Conservation (phyloP, 1,284 basidiomycete genomes). For the Ustilago shanxiensis region DNA sequence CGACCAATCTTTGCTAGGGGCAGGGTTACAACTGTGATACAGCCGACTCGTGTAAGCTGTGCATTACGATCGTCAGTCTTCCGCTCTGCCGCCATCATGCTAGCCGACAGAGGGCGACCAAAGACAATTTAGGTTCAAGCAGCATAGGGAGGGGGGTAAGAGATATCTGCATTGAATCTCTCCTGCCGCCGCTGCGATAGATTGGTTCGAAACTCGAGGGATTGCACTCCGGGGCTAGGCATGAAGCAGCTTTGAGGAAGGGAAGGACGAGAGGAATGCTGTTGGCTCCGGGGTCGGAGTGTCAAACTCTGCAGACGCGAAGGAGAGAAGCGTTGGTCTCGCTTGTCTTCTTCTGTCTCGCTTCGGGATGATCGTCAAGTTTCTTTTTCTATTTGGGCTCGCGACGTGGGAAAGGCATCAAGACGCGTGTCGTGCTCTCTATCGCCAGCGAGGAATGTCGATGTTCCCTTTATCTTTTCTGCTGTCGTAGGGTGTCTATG, state of each 20-base stretch:
- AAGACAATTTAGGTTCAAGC: not conserved
- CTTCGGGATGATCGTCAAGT: not conserved
- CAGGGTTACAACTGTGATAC: not conserved
- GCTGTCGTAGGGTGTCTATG: no score
- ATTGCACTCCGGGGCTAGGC: conserved; percentile 1
- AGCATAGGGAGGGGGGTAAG: not conserved
- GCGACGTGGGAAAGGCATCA: not conserved
- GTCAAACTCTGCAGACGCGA: conserved; percentile 11
- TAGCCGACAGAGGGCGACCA: not conserved
- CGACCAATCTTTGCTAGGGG: not conserved
- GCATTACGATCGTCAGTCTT: not conserved
- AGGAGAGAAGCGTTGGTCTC: not conserved
- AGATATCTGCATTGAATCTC: not conserved
- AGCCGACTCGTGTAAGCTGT: conserved; percentile 1
- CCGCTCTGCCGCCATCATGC: conserved; percentile 5
- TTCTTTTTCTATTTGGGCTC: not conserved
- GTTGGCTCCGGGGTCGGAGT: conserved; percentile 23
- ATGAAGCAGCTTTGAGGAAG: not conserved
- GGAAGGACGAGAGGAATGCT: not conserved
- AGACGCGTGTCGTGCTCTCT: not conserved
- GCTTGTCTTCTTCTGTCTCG: conserved; percentile 2
- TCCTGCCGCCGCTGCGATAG: not conserved
- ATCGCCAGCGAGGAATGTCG: conserved; percentile 1
- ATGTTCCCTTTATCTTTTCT: no score
- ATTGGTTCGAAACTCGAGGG: not conserved